phyloP scores from a whole-genome alignment of 371 early-diverging fungal genomes.

The Umbelopsis sp. region DNA sequence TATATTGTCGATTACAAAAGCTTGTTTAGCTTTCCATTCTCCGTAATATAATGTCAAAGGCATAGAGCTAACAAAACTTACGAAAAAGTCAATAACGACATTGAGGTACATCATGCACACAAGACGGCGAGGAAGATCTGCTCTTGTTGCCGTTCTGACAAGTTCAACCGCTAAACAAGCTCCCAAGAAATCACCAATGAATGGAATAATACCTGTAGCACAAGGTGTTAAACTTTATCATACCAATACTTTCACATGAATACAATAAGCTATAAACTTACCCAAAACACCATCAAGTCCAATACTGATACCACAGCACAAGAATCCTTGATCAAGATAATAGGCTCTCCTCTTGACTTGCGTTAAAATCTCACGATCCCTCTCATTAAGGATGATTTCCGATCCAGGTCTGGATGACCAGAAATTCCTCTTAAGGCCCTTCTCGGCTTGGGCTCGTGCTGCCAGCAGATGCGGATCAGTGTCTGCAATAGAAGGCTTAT shows the following conservation, averaged over 20 bases:
- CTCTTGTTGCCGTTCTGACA: slow-evolving; percentile 37
- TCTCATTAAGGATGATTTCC: slow-evolving; percentile 32
- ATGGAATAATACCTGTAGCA: slow-evolving; percentile 48
- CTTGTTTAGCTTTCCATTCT: too few species aligned
- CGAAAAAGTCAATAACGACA: slow-evolving; percentile 49
- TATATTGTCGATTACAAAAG: not conserved
- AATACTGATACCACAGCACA: slow-evolving; percentile 49
- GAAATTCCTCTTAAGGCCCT: slow-evolving; percentile 32
- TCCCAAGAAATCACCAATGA: slow-evolving; percentile 50
- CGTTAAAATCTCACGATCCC: slow-evolving; percentile 36
- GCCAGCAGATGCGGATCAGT: slow-evolving; percentile 31
- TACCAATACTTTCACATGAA: too few species aligned
- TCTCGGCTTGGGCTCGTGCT: slow-evolving; percentile 24
- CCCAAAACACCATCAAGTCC: slow-evolving; percentile 57
- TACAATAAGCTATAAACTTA: slow-evolving; percentile 20
- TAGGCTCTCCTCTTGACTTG: slow-evolving; percentile 43
- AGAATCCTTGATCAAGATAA: slow-evolving; percentile 42
- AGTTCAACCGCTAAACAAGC: slow-evolving; percentile 41
- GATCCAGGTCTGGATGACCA: slow-evolving; percentile 34
- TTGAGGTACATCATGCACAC: slow-evolving; percentile 49
- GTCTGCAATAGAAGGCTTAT: slow-evolving; percentile 24
- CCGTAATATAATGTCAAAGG: too few species aligned
- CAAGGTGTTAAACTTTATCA: not conserved
- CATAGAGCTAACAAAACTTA: slow-evolving; percentile 17
- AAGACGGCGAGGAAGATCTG: slow-evolving; percentile 42